Conservation (phyloP, 345 rosid species). For the Odontarrhena argentea region DNA sequence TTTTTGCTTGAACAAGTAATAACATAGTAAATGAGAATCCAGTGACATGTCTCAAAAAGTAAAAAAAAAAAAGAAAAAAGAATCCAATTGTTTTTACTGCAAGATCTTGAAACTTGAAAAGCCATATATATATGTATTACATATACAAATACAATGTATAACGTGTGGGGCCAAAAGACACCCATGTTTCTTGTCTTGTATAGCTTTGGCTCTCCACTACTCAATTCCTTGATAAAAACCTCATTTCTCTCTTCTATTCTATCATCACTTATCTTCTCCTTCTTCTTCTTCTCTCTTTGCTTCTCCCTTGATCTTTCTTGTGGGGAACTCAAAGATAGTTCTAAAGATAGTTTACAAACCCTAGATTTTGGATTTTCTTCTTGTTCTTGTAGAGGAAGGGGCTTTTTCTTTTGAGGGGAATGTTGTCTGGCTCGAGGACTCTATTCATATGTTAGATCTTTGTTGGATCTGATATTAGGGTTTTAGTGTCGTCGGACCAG, state of each 20-base stretch:
- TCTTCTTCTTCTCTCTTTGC: conserved; percentile 37
- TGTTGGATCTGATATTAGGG: conserved; percentile 38
- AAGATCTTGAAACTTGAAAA: conserved; percentile 41
- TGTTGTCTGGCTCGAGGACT: conserved; percentile 98
- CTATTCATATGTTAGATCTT: conserved; percentile 32
- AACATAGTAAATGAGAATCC: conserved; percentile 41
- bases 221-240: conserved; percentile 38
- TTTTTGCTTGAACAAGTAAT: conserved; percentile 42
- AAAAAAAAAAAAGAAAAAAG: background rate
- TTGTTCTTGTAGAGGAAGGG: conserved; percentile 30
- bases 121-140: background rate
- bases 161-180: conserved; percentile 38
- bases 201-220: conserved; percentile 44
- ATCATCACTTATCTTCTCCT: conserved; percentile 41
- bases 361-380: conserved; percentile 1
- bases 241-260: conserved; percentile 37
- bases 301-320: conserved; percentile 59
- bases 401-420: conserved; percentile 78
- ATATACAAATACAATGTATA: background rate
- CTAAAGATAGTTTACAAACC: conserved; percentile 22
- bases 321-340: conserved; percentile 47
- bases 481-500: conserved; percentile 89
- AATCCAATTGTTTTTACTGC: conserved; percentile 39
- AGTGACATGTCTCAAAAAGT: conserved; percentile 47
- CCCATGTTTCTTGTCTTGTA: conserved; percentile 45